Conservation (phyloP, 1,284 basidiomycete genomes). For the Taiwanofungus camphoratus region DNA sequence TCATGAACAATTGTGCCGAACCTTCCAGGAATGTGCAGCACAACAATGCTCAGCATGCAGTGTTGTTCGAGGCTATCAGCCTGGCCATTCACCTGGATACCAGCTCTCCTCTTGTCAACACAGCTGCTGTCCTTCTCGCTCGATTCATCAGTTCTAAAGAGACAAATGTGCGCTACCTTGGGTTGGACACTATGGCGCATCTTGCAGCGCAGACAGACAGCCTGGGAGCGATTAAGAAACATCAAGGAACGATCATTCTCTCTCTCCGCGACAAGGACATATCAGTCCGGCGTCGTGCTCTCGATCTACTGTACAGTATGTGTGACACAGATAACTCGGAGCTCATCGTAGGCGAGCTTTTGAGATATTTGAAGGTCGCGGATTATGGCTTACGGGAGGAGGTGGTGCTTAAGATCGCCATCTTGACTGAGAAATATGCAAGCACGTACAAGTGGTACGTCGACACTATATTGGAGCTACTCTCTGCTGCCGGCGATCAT, state of each 20-base stretch:
- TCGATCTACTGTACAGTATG: constrained; percentile 98
- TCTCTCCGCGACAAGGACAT: constrained; percentile 97
- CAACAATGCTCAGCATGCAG: constrained; percentile 96
- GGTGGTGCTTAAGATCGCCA: constrained; percentile 98
- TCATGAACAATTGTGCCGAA: constrained; percentile 91
- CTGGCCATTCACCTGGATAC: constrained; percentile 96
- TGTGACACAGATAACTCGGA: constrained; percentile 96
- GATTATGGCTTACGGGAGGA: constrained; percentile 96
- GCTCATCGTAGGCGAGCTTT: constrained; percentile 89
- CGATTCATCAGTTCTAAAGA: constrained; percentile 97
- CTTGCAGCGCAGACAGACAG: constrained; percentile 91
- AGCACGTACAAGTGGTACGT: constrained; percentile 95
- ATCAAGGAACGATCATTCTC: constrained; percentile 93
- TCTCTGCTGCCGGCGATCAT: constrained; percentile 95
- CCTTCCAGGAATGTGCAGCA: constrained; percentile 95
- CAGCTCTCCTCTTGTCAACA: constrained; percentile 83
- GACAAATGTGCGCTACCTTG: constrained; percentile 97
- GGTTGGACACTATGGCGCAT: constrained; percentile 97
- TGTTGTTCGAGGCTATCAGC: constrained; percentile 98
- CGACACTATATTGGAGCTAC: constrained; percentile 92
- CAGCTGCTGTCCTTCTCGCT: constrained; percentile 89
- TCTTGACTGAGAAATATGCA: constrained; percentile 96
- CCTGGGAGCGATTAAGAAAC: constrained; percentile 89
- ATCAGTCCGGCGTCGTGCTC: constrained; percentile 87
- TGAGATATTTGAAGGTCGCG: constrained; percentile 89